Evolutionary conservation across 1,284 basidiomycete genomes (phyloP).

Genomic region (Naganishia sp.): DNA sequence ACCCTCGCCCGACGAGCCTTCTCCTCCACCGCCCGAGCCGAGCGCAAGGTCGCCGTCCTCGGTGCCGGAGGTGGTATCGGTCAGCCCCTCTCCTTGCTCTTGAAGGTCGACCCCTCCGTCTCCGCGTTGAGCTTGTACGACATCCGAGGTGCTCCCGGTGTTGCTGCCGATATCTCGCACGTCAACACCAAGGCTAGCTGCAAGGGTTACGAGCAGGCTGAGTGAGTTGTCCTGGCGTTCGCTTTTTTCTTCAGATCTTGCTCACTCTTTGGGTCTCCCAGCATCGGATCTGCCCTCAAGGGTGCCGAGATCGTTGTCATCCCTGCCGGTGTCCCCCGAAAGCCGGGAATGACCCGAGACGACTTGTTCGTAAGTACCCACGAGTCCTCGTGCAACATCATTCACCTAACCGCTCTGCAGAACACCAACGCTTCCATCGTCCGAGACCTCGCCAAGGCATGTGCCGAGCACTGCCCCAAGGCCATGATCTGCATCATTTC

Average conservation of each 20-base stretch:
- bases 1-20: slow-evolving; percentile 43
- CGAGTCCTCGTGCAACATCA: slow-evolving; percentile 2
- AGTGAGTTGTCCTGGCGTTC: slow-evolving; percentile 42
- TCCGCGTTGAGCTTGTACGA: slow-evolving; percentile 87
- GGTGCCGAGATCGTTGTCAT: slow-evolving; percentile 90
- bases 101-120: slow-evolving; percentile 81
- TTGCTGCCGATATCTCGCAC: slow-evolving; percentile 90
- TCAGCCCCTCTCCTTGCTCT: slow-evolving; percentile 85
- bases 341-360: slow-evolving; percentile 79
- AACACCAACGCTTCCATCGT: slow-evolving; percentile 63
- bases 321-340: slow-evolving; percentile 94
- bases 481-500: slow-evolving; percentile 95
- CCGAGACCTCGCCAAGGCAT: slow-evolving; percentile 86
- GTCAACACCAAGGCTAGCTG: slow-evolving; percentile 63
- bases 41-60: slow-evolving; percentile 53
- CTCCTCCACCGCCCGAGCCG: slow-evolving; percentile 49
- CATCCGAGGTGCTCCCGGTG: slow-evolving; percentile 95
- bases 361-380: slow-evolving; percentile 84
- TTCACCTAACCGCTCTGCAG: slow-evolving; percentile 4
- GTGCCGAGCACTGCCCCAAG: slow-evolving; percentile 82
- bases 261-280: slow-evolving; percentile 57
- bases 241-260: background rate
- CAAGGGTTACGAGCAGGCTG: slow-evolving; percentile 62
- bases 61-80: slow-evolving; percentile 48
- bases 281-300: slow-evolving; percentile 77